Evolutionary conservation across 208 protist genomes (phyloP).

Genomic region (Entamoeba moshkovskii): DNA sequence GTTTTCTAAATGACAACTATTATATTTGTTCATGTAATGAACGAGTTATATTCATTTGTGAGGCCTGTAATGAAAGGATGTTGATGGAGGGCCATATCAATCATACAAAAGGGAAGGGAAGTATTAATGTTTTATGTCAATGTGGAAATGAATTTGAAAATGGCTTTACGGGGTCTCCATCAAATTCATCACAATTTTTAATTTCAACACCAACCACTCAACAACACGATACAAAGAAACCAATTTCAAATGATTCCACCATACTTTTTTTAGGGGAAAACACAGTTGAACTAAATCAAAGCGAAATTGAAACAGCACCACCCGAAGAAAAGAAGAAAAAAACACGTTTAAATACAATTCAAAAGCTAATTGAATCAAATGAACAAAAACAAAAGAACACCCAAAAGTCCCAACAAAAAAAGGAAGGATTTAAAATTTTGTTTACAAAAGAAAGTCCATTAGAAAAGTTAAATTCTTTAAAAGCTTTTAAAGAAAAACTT

Average conservation of each 20-base stretch:
- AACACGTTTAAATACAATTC: neutral
- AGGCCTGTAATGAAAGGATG: neutral
- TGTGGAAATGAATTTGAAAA: neutral
- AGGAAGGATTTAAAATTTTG: neutral
- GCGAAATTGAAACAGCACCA: neutral
- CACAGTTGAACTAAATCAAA: neutral
- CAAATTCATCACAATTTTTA: neutral
- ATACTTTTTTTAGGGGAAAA: neutral
- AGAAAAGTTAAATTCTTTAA: neutral
- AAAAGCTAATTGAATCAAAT: neutral
- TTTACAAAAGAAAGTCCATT: neutral
- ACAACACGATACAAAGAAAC: neutral
- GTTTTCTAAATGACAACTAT: neutral
- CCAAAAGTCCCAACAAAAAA: neutral
- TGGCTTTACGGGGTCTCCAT: neutral
- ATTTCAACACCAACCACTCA: neutral
- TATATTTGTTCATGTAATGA: neutral
- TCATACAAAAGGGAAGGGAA: neutral
- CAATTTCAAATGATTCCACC: neutral
- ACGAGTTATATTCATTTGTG: neutral
- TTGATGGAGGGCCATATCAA: neutral
- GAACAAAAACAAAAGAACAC: neutral
- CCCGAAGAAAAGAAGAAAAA: neutral
- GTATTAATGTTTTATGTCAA: neutral
- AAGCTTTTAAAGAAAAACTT: neutral